phyloP scores from a whole-genome alignment of 2,329 filamentous ascomycete species.

The Paracamarosporium sp. region DNA sequence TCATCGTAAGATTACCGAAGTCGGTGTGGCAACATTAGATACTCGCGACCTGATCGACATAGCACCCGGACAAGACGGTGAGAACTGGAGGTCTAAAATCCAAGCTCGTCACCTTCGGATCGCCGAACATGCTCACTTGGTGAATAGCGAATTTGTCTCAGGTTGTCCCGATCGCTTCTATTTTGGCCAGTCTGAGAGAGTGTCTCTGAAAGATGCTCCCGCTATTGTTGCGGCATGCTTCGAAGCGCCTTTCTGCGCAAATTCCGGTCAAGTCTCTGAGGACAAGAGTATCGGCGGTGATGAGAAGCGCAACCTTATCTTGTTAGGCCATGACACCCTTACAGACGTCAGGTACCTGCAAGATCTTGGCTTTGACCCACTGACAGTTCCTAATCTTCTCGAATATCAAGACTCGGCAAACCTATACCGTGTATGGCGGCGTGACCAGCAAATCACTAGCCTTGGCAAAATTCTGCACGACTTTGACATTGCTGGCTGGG shows the following conservation, averaged over 20 bases:
- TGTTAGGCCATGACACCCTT: slow-evolving; percentile 78
- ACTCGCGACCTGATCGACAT: slow-evolving; percentile 64
- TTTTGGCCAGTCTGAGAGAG: slow-evolving; percentile 71
- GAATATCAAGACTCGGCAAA: slow-evolving; percentile 76
- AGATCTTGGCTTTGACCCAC: slow-evolving; percentile 68
- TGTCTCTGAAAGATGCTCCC: slow-evolving; percentile 55
- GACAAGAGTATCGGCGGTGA: slow-evolving; percentile 18
- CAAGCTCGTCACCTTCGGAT: slow-evolving; percentile 78
- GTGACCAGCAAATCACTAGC: slow-evolving; percentile 59
- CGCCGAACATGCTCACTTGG: slow-evolving; percentile 68
- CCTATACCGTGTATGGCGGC: slow-evolving; percentile 70
- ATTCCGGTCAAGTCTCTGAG: background rate
- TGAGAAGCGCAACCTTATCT: slow-evolving; percentile 66
- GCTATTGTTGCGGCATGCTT: slow-evolving; percentile 62
- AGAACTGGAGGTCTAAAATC: slow-evolving; percentile 72
- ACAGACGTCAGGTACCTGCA: slow-evolving; percentile 74
- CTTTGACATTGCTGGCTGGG: slow-evolving; percentile 66
- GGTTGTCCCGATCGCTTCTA: slow-evolving; percentile 78
- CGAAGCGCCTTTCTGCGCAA: slow-evolving; percentile 59
- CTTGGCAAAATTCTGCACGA: slow-evolving; percentile 68
- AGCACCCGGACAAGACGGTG: slow-evolving; percentile 66
- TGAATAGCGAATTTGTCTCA: slow-evolving; percentile 71
- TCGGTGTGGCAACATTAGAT: slow-evolving; percentile 84
- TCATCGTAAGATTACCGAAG: slow-evolving; percentile 75
- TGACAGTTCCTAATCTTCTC: slow-evolving; percentile 60